phyloP scores from a whole-genome alignment of 345 rosid genomes.

The Brassica napus region Da-Ae NC_063450.1:44947001-44947500 shows the following conservation, averaged over 20 bases:
- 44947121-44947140: not conserved
- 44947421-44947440: conserved; percentile 65
- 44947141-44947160: conserved; percentile 57
- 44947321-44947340: not conserved
- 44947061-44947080: conserved; percentile 35
- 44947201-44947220: conserved; percentile 81
- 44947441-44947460: conserved; percentile 88
- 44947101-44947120: not conserved
- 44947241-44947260: conserved; percentile 1
- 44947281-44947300: not conserved
- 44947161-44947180: conserved; percentile 88
- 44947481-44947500: conserved; percentile 70
- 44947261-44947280: not conserved
- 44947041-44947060: conserved; percentile 91
- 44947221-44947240: not conserved
- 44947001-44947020: conserved; percentile 88
- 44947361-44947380: conserved; percentile 77
- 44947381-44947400: conserved; percentile 97
- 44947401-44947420: conserved; percentile 87
- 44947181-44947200: conserved; percentile 98
- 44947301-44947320: not conserved
- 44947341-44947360: not conserved
- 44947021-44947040: conserved; percentile 99
- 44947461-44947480: conserved; percentile 85
- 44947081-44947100: not conserved